phyloP scores from a whole-genome alignment of 305 asterid genomes.

The Fraxinus sp. region DNA sequence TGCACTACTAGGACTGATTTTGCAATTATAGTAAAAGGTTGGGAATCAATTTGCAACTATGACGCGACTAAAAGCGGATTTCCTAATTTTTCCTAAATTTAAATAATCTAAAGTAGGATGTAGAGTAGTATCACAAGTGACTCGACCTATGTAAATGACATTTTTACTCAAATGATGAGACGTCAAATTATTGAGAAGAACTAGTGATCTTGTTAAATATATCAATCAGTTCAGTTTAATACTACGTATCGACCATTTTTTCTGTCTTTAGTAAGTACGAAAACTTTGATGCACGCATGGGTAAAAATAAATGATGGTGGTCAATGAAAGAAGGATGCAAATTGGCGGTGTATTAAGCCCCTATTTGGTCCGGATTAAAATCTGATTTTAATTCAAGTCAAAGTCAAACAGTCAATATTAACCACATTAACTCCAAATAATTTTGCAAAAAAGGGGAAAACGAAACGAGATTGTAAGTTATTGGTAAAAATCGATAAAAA shows the following conservation, averaged over 20 bases:
- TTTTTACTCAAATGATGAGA: background rate
- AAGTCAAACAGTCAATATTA: too few species aligned
- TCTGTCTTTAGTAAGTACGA: background rate
- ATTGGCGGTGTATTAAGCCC: background rate
- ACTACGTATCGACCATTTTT: background rate
- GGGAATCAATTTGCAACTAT: background rate
- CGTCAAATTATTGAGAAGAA: background rate
- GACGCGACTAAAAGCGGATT: background rate
- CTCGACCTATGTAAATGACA: background rate
- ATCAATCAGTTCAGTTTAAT: background rate
- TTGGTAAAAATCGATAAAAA: too few species aligned
- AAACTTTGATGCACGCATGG: background rate
- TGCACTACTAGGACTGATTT: background rate
- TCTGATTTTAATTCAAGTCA: too few species aligned
- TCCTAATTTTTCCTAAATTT: background rate
- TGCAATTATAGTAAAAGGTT: background rate
- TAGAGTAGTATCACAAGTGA: background rate
- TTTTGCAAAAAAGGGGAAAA: background rate
- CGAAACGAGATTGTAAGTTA: background rate
- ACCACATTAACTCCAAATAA: background rate
- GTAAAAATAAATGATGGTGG: background rate
- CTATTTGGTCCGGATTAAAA: too few species aligned
- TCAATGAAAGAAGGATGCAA: background rate
- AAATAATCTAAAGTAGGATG: background rate
- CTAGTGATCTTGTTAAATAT: background rate